Base-by-base conservation (phyloP, 805 yeast genomes). In the Cyberlindnera amylophila region DNA sequence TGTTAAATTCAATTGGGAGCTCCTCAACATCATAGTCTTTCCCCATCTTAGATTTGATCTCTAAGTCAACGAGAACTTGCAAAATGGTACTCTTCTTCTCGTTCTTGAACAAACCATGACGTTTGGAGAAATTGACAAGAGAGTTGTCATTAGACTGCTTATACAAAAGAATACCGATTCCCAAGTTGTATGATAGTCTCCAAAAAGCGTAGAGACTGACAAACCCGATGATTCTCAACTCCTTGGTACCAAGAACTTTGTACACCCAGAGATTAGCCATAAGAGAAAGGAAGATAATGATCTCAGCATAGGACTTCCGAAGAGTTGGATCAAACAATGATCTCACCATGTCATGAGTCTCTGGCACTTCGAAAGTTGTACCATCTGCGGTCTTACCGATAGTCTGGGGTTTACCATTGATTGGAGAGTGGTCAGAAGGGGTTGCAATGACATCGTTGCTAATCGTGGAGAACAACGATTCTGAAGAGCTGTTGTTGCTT, bases 331-430 rank as follows among this genome's bases (percentile, higher is more conserved):
- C 91, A 53, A 86, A 80, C 38, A 87, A 65, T 1, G 91, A 81
- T 48, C 87, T 72, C 27, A 86, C 83, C 93, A 86, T 86, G 58
- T 86, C 95, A 54, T 82, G 83, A 24, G 95, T 86, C 51, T 75
- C 54, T 11, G 72, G 72, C 1, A 69, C 69, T 5, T 49, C 40
- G 37, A 68, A 68, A 3, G 50, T 49, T 3, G 47, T 47, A 12
- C 63, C 66, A 16, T 64, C 56, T 7, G 66, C 44, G 6, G 61
- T 57, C 18, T 45, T 49, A 8, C 61, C 61, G 13, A 21, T 32
- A 8, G 28, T 23, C 19, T 6, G 12, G 3, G n/a, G n/a, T n/a
- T 23, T 34, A n/a, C 19, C 32, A 23, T 9, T 15, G 17, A 17
- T 12, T 7, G 38, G 34, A 13, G 32, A 23, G 15, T 19, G n/a